phyloP scores from a whole-genome alignment of 768 basidiomycete species.

The Phylloporus scabripes region DNA sequence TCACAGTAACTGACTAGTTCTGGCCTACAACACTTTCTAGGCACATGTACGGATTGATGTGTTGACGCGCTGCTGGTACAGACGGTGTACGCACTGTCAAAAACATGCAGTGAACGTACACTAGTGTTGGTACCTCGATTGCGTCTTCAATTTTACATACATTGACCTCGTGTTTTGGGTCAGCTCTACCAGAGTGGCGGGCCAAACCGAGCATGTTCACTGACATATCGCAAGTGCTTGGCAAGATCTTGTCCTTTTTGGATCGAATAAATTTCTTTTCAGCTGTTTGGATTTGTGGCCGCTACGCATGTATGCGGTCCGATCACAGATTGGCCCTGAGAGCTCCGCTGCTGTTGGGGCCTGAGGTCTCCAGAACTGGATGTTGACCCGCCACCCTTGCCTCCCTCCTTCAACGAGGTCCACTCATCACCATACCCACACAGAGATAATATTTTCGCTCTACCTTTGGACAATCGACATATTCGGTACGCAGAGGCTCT shows the following conservation, averaged over 20 bases:
- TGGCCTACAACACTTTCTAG: background rate
- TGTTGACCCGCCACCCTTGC: background rate
- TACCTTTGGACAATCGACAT: background rate
- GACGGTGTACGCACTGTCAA: background rate
- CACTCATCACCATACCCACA: background rate
- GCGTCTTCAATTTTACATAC: conserved; percentile 33
- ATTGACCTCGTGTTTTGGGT: conserved; percentile 17
- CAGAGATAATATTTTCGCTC: background rate
- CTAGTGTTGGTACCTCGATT: conserved; percentile 34
- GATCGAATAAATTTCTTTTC: background rate
- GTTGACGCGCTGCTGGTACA: too few relatives aligned
- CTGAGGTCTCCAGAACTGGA: conserved; percentile 23
- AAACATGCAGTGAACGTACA: conserved; percentile 30
- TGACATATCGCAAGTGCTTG: conserved; percentile 28
- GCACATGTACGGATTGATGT: background rate
- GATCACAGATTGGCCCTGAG: conserved; percentile 43
- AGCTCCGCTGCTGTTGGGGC: conserved; percentile 47
- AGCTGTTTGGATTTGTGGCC: conserved; percentile 51
- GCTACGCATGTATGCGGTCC: conserved; percentile 44
- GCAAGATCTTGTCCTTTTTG: background rate
- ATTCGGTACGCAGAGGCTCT: background rate
- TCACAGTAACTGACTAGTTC: background rate
- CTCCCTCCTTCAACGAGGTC: background rate
- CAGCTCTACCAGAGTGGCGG: conserved; percentile 31
- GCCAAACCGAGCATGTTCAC: conserved; percentile 32